Conservation (phyloP, 2,329 filamentous ascomycete species). For the Xylaria sp. region DNA sequence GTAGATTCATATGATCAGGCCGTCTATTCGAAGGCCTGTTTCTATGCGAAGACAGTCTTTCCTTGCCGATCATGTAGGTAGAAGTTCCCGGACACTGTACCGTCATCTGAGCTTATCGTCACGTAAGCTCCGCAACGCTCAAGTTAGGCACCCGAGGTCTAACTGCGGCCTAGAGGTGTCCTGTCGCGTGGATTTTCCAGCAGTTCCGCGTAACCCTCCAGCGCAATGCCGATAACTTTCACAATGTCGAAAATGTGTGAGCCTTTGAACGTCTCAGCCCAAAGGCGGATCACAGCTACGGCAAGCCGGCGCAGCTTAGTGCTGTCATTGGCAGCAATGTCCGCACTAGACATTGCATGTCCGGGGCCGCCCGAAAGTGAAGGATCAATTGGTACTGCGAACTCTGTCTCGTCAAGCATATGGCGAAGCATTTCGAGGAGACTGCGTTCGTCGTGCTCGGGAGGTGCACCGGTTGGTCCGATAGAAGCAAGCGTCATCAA, state of each 20-base stretch:
- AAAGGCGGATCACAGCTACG: constrained; percentile 60
- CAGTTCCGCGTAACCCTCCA: constrained; percentile 60
- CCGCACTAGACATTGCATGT: constrained; percentile 42
- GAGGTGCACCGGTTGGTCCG: constrained; percentile 51
- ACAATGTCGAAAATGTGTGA: constrained; percentile 64
- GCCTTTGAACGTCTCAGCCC: constrained; percentile 65
- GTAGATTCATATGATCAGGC: too few species aligned
- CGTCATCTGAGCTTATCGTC: neutral
- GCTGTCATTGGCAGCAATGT: constrained; percentile 51
- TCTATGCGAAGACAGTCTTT: too few species aligned
- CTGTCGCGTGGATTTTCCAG: constrained; percentile 58
- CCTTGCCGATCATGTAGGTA: too few species aligned
- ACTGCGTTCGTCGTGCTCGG: constrained; percentile 55
- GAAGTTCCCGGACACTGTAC: too few species aligned
- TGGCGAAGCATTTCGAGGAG: constrained; percentile 59
- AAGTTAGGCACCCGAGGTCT: constrained; percentile 31
- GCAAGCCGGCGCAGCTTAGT: constrained; percentile 58
- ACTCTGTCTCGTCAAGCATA: constrained; percentile 65
- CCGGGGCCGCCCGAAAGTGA: constrained; percentile 49
- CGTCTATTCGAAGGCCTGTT: too few species aligned
- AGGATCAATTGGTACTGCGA: constrained; percentile 62
- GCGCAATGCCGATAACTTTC: constrained; percentile 58
- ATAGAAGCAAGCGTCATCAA: constrained; percentile 58
- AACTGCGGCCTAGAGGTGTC: constrained; percentile 44
- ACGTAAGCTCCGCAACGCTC: neutral